Evolutionary conservation across 1,284 basidiomycete species (phyloP), one percentile per base, ranked within the genome.

Genomic region (Melampsora larici-populina): DNA sequence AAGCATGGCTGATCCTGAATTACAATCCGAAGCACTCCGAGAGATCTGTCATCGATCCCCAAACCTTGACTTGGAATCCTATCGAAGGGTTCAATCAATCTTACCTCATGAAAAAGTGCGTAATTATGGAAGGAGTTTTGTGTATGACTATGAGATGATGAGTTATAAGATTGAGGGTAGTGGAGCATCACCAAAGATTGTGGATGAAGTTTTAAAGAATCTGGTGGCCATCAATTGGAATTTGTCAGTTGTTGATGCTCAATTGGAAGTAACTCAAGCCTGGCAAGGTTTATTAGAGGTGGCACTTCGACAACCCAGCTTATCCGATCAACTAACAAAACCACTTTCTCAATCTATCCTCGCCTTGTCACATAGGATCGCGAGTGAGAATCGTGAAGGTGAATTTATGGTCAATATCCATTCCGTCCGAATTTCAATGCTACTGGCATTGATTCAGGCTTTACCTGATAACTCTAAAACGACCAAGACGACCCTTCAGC

Each of bases 381-480:
- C 74, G 26, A 48, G 48, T 43, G 74, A 77, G 46, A 70, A 11
- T 51, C 51, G 74, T 46, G 66, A 67, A n/a, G 74, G 74, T 11
- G 66, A 77, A 46, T 77, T 77, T 51, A 77, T 77, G 74, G 24
- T 77, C 40, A 77, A 77, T 40, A 63, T 77, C 24, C 74, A 77
- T 70, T 77, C 74, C 33, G 66, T 77, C 49, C 31, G 74, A 69
- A 62, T 77, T 36, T 60, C 65, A 24, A 69, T 77, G 13, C 55
- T 77, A 15, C 31, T 77, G 58, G 69, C 29, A n/a, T 70, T 77
- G 58, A 9, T 77, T 63, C 66, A 77, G 55, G 66, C 66, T 40
- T 55, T 77, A 29, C 74, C 74, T 21, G 58, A 46, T 21, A 77
- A 68, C 69, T 48, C 66, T 58, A 67, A 77, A 62, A 77, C 74